Conservation (phyloP, 2,329 filamentous ascomycete genomes). For the Fusarium metavorans region DNA sequence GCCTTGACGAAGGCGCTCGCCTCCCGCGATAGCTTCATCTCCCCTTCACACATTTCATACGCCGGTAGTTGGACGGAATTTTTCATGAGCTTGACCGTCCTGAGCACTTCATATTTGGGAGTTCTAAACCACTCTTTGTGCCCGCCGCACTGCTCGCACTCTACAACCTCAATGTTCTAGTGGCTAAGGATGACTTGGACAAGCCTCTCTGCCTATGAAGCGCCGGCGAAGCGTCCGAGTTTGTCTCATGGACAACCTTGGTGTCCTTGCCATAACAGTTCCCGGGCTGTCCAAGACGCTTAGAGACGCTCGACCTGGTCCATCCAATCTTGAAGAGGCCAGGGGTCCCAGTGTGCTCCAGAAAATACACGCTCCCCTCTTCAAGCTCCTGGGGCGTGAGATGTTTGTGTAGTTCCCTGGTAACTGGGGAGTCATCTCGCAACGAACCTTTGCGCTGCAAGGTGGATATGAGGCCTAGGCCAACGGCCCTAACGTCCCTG, state of each 20-base stretch:
- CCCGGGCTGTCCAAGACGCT: not conserved
- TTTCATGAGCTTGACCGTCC: slow-evolving; percentile 18
- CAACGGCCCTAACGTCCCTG: not conserved
- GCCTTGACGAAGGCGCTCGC: slow-evolving; percentile 1
- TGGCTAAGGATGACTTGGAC: not conserved
- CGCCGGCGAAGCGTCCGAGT: not conserved
- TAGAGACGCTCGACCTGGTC: not conserved
- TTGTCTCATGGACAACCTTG: slow-evolving; percentile 15
- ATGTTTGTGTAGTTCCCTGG: not conserved
- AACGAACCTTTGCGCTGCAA: slow-evolving; percentile 17
- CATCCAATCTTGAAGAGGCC: slow-evolving; percentile 23
- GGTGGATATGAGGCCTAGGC: not conserved
- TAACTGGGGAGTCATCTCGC: not conserved
- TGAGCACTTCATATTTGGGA: not conserved
- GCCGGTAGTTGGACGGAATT: slow-evolving; percentile 10
- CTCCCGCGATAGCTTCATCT: slow-evolving; percentile 10
- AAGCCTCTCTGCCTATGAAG: slow-evolving; percentile 18
- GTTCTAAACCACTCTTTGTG: slow-evolving; percentile 17
- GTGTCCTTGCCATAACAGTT: slow-evolving; percentile 17
- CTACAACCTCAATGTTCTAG: not conserved
- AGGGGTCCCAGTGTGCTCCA: slow-evolving; percentile 2
- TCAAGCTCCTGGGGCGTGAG: not conserved
- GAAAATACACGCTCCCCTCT: slow-evolving; percentile 17
- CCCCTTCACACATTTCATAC: slow-evolving; percentile 15
- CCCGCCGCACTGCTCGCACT: slow-evolving; percentile 10